These are phyloP conservation scores for Alisma plantagoaquatica DNA, from an alignment of 106 monocot genomes.

Conservation along the genomic window DNA sequence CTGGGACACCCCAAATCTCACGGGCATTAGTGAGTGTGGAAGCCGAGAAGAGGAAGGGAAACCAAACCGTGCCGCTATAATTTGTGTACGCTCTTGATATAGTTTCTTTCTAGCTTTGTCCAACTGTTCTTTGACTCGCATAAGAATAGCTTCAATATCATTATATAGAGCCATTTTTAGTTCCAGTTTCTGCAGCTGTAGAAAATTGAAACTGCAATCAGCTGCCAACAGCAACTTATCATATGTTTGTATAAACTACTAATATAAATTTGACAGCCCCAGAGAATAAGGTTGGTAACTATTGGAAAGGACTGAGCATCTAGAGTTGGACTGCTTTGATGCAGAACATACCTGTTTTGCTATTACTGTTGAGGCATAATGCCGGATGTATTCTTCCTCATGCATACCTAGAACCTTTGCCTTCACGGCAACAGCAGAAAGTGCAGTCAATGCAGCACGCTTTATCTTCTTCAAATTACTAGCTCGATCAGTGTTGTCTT, in stretches of 20 bases:
- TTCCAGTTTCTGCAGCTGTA: conserved; percentile 85
- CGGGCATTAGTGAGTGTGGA: too few species aligned
- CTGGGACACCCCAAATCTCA: too few species aligned
- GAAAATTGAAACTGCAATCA: too few species aligned
- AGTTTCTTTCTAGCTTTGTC: conserved; percentile 71
- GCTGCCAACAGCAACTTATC: too few species aligned
- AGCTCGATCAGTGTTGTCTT: too few species aligned
- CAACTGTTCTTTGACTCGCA: conserved; percentile 58
- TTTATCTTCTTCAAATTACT: conserved; percentile 40
- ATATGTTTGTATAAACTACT: too few species aligned
- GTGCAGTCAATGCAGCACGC: conserved; percentile 72
- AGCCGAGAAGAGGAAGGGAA: conserved; percentile 22
- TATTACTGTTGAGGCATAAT: conserved; percentile 52
- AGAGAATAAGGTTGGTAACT: too few species aligned
- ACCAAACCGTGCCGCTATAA: conserved; percentile 75
- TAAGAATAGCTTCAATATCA: conserved; percentile 50
- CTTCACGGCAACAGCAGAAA: conserved; percentile 85
- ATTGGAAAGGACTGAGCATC: too few species aligned
- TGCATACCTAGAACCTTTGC: conserved; percentile 76
- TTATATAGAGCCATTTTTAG: conserved; percentile 49
- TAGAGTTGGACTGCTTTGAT: too few species aligned
- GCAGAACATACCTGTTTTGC: conserved; percentile 93
- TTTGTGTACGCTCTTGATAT: conserved; percentile 57
- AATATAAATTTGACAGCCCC: too few species aligned
- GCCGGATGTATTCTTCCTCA: conserved; percentile 72